Evolutionary conservation across 164 flowering plant genomes (phyloP).

Genomic region (Saururus chinensis): DNA sequence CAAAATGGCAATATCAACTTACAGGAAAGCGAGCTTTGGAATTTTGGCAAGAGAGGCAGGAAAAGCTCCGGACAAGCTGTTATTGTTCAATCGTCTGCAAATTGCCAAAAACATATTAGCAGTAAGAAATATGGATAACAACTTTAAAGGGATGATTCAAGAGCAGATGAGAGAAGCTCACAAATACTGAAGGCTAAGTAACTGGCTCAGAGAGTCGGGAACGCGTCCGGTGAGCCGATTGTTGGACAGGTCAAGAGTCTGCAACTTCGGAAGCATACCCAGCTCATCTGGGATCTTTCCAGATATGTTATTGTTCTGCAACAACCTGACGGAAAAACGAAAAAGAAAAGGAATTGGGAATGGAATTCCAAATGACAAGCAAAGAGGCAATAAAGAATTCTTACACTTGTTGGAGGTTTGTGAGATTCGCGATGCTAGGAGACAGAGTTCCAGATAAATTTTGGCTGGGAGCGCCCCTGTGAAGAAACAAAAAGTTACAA

Average conservation of each 20-base stretch:
- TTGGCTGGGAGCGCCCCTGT: constrained; percentile 92
- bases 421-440: constrained; percentile 58
- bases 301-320: constrained; percentile 85
- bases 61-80: constrained; percentile 73
- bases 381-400: background rate
- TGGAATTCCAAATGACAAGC: background rate
- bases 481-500: constrained; percentile 3
- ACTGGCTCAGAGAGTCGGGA: constrained; percentile 50
- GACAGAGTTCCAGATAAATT: constrained; percentile 75
- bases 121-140: background rate
- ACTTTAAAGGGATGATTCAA: background rate
- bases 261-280: constrained; percentile 56
- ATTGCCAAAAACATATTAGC: no score
- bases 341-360: background rate
- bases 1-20: constrained; percentile 23
- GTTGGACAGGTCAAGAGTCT: constrained; percentile 83
- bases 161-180: constrained; percentile 25
- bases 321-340: constrained; percentile 31
- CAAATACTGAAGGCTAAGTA: constrained; percentile 73
- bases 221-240: constrained; percentile 51
- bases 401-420: constrained; percentile 90
- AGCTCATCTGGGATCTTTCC: constrained; percentile 72
- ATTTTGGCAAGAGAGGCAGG: constrained; percentile 63
- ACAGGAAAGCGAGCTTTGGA: constrained; percentile 82
- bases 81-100: constrained; percentile 83